phyloP scores from a whole-genome alignment of 2,329 filamentous ascomycete genomes.

The Trichoderma atroviride region DNA sequence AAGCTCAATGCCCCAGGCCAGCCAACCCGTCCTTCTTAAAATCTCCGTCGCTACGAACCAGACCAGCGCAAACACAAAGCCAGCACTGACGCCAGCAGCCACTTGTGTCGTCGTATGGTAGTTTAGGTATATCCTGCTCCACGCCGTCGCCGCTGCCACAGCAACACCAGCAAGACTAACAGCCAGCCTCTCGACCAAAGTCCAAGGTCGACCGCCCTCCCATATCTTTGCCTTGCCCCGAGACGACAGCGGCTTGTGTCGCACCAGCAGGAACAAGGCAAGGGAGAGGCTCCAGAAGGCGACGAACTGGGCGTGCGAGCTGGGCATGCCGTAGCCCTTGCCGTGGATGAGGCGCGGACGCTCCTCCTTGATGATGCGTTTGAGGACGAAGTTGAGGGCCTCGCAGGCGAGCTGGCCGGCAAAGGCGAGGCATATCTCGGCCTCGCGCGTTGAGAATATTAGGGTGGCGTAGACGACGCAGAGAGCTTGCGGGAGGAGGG shows the following conservation, averaged over 20 bases:
- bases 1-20: constrained; percentile 72
- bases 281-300: constrained; percentile 87
- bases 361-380: constrained; percentile 90
- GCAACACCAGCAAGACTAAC: constrained; percentile 58
- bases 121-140: constrained; percentile 84
- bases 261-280: constrained; percentile 78
- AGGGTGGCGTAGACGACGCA: constrained; percentile 88
- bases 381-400: constrained; percentile 84
- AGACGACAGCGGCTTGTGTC: constrained; percentile 63
- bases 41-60: constrained; percentile 80
- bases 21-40: constrained; percentile 66
- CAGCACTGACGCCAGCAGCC: constrained; percentile 73
- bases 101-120: constrained; percentile 93
- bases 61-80: constrained; percentile 66
- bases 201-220: constrained; percentile 52
- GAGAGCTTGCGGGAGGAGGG: constrained; percentile 88
- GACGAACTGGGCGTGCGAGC: constrained; percentile 92
- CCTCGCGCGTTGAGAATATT: constrained; percentile 87
- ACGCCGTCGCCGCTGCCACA: constrained; percentile 70
- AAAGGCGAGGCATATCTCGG: constrained; percentile 88
- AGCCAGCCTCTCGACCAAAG: constrained; percentile 60
- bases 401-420: constrained; percentile 90
- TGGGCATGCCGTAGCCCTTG: constrained; percentile 97
- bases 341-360: constrained; percentile 81
- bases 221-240: neutral